Base-by-base conservation (phyloP, 192 early-diverging fungal species). In the Rhizophagus clarus region DNA sequence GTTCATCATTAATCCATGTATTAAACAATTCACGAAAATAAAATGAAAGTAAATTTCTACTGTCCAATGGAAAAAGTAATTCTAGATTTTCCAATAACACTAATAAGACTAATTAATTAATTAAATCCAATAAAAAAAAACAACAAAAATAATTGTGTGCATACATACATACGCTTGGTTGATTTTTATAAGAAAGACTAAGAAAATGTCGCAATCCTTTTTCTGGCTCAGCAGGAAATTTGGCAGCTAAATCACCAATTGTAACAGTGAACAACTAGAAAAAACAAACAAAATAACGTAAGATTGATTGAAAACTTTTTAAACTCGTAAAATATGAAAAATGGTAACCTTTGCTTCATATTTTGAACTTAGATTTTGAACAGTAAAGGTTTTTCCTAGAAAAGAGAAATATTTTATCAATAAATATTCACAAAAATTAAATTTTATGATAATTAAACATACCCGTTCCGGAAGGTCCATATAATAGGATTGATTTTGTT, bases 11-110 rank as follows among this genome's bases (percentile, higher is more conserved):
- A 60, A 74, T 15, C 15, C 60, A 76, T 66, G 28, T 56, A 14
- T 80, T 63, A 75, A 76, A 83, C 56, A 78, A 78, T 45, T 82
- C 73, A 76, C 81, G 60, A 22, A 61, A 77, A 32, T 81, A 77
- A 40, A 77, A 81, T 15, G 73, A 67, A 22, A 82, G 12, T 32
- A 82, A 81, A 32, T 80, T 56, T 22, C 71, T 29, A 22, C 79
- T 79, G 47, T 81, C 74, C n/a, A 77, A 74, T n/a, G 88, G 87
- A 47, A 89, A 88, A 11, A 89, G 49, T 11, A 89, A 69, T 34
- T 89, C 88, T n/a, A 89, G 83, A 64, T 89, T 86, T 29, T 89
- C 87, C 40, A 89, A 60, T 6, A 89, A 72, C 5, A 89, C 88
- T 88, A 49, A 17, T 45, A 34, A n/a, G 26, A 49, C 26, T 22